phyloP scores from a whole-genome alignment of 768 basidiomycete species.

The Calvatia gigantea region DNA sequence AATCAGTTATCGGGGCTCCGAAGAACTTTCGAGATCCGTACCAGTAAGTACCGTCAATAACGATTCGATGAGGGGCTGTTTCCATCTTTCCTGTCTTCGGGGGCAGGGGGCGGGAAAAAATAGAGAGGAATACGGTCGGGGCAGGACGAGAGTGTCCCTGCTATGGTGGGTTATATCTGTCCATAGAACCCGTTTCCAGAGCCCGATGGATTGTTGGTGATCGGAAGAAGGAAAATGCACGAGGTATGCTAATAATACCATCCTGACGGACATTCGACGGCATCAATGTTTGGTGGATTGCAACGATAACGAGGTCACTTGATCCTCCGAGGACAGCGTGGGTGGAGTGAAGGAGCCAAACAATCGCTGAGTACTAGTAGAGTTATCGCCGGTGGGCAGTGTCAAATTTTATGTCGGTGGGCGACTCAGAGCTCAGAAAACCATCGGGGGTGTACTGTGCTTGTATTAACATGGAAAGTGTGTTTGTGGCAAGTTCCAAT shows the following conservation, averaged over 20 bases:
- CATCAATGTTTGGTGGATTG: no score
- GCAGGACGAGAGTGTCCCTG: neutral
- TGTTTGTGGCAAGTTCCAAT: no score
- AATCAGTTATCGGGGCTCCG: neutral
- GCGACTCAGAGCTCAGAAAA: no score
- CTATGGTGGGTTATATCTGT: no score
- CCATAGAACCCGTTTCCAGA: neutral
- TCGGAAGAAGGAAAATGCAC: neutral
- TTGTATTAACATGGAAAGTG: no score
- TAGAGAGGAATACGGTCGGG: neutral
- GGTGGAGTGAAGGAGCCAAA: neutral
- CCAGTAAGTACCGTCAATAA: constrained; percentile 23
- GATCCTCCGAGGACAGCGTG: neutral
- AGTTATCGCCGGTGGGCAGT: no score
- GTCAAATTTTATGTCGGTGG: no score
- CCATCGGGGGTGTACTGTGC: no score
- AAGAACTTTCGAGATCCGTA: neutral
- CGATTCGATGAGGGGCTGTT: neutral
- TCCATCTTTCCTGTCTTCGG: neutral
- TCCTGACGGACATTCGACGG: no score
- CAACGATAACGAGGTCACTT: no score
- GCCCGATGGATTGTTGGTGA: neutral
- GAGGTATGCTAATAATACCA: neutral
- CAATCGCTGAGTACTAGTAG: no score
- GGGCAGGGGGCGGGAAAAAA: neutral